phyloP scores from a whole-genome alignment of 768 basidiomycete species.

The Phylloporus arenicola region DNA sequence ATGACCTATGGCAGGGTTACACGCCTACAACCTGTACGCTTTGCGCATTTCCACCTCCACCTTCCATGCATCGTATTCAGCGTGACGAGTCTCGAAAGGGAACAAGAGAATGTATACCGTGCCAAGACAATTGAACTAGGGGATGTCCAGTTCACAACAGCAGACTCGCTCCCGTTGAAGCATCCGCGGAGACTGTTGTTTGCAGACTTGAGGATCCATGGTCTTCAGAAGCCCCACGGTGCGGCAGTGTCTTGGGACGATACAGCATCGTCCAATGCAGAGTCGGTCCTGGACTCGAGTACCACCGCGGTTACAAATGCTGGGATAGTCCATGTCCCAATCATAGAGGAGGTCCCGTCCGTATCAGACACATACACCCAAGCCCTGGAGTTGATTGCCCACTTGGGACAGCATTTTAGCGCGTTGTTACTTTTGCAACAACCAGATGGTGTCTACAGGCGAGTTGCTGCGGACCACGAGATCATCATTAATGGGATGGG shows the following conservation, averaged over 20 bases:
- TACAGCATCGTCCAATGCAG: no score
- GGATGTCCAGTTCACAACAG: conserved; percentile 1
- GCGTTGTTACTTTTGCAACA: conserved; percentile 3
- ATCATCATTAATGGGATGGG: not conserved
- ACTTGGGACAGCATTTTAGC: conserved; percentile 3
- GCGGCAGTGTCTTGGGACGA: not conserved
- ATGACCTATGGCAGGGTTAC: not conserved
- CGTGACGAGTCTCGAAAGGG: not conserved
- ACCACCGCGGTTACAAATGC: not conserved
- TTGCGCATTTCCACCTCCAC: not conserved
- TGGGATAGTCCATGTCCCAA: not conserved
- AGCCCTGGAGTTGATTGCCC: conserved; percentile 3
- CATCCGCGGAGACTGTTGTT: not conserved
- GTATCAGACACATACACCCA: not conserved
- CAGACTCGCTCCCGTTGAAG: not conserved
- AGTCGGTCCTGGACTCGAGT: not conserved
- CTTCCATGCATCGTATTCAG: conserved; percentile 4
- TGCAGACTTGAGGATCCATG: not conserved
- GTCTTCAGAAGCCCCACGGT: not conserved
- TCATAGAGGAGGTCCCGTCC: not conserved
- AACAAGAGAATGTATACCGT: not conserved
- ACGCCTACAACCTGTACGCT: not conserved
- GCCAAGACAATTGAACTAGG: conserved; percentile 1
- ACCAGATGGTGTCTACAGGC: not conserved
- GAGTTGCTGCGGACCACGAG: not conserved